phyloP scores from a whole-genome alignment of 164 flowering plant species.

The Aristolochia contorta region DNA sequence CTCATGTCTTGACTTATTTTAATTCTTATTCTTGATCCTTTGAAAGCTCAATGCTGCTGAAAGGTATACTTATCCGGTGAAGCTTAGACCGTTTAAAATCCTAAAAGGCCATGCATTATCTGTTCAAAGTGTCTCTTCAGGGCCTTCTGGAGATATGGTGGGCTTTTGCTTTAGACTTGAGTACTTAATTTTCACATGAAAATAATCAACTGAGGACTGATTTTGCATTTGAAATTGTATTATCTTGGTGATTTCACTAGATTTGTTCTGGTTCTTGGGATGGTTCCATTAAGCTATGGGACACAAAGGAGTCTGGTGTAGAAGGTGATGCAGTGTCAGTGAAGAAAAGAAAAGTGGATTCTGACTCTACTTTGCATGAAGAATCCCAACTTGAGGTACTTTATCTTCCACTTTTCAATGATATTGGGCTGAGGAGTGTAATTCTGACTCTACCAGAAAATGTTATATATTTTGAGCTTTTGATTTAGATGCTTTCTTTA shows the following conservation, averaged over 20 bases:
- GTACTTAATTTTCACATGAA: not conserved
- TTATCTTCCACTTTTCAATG: not conserved
- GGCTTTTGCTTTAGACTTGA: not conserved
- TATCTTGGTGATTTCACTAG: slow-evolving; percentile 18
- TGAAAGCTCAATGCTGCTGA: slow-evolving; percentile 48
- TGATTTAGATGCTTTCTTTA: too few species aligned
- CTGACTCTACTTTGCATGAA: slow-evolving; percentile 14
- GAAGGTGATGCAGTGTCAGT: slow-evolving; percentile 46
- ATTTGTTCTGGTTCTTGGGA: slow-evolving; percentile 98
- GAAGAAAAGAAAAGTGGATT: slow-evolving; percentile 67
- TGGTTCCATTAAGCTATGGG: slow-evolving; percentile 72
- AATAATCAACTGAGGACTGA: too few species aligned
- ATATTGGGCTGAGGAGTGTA: too few species aligned
- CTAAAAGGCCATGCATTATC: slow-evolving; percentile 66
- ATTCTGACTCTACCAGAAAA: too few species aligned
- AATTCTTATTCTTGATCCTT: slow-evolving; percentile 2
- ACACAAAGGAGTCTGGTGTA: slow-evolving; percentile 33
- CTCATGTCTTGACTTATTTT: too few species aligned
- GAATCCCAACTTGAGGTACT: slow-evolving; percentile 73
- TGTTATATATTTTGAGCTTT: too few species aligned
- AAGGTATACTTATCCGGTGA: slow-evolving; percentile 20
- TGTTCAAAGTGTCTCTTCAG: slow-evolving; percentile 65
- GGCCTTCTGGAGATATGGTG: slow-evolving; percentile 72
- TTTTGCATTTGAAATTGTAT: too few species aligned
- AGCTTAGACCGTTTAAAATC: slow-evolving; percentile 48